Conservation (phyloP, 805 yeast species). For the Monosporozyma siamensis region DNA sequence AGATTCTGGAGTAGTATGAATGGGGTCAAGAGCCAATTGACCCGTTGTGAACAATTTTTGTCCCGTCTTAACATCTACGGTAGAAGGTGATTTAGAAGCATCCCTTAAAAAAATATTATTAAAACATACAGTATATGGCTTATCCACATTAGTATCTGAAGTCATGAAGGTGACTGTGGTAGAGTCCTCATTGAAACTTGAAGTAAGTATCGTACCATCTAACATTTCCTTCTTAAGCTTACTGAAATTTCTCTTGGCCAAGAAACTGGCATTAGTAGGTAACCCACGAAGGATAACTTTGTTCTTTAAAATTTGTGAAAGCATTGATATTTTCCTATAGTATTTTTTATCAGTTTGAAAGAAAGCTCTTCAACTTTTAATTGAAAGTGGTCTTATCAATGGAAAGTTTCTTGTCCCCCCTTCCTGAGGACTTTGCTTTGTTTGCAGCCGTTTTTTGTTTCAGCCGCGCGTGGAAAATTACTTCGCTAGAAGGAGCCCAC, state of each 20-base stretch:
- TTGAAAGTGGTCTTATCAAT: too few relatives aligned
- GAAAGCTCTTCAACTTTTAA: too few relatives aligned
- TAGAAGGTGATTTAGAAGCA: slow-evolving; percentile 38
- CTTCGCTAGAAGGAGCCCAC: too few relatives aligned
- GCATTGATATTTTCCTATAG: too few relatives aligned
- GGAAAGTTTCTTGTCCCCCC: too few relatives aligned
- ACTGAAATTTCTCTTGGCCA: neutral
- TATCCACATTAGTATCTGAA: neutral
- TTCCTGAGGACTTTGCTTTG: too few relatives aligned
- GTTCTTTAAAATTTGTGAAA: too few relatives aligned
- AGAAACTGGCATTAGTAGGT: neutral
- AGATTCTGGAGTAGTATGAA: slow-evolving; percentile 30
- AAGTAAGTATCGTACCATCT: slow-evolving; percentile 6
- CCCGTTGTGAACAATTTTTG: slow-evolving; percentile 64
- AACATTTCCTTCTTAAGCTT: neutral
- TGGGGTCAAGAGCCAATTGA: slow-evolving; percentile 27
- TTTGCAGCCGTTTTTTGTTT: too few relatives aligned
- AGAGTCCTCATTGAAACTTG: slow-evolving; percentile 14
- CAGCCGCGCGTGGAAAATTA: too few relatives aligned
- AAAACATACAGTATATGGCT: slow-evolving; percentile 30
- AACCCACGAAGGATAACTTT: too few relatives aligned
- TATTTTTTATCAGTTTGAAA: too few relatives aligned
- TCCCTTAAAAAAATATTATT: slow-evolving; percentile 56
- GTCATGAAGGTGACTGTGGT: slow-evolving; percentile 18
- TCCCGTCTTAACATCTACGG: slow-evolving; percentile 40